phyloP scores from a whole-genome alignment of 495 filamentous ascomycete genomes.

The Xylaria sp. region DNA sequence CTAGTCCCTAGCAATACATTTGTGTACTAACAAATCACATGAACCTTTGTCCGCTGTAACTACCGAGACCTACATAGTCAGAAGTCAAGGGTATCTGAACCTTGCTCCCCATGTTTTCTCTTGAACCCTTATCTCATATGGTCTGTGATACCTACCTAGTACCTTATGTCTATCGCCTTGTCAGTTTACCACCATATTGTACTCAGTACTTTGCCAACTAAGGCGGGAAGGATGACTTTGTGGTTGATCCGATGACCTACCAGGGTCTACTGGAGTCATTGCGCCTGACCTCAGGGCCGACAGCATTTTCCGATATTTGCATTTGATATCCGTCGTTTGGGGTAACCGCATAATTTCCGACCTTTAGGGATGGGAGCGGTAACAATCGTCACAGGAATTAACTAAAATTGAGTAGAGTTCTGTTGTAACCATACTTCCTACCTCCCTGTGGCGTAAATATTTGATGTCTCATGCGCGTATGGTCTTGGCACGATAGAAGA shows the following conservation, averaged over 20 bases:
- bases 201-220: not conserved
- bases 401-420: not conserved
- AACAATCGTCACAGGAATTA: not conserved
- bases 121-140: slow-evolving; percentile 8
- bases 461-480: slow-evolving; percentile 18
- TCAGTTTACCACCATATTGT: not conserved
- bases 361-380: not conserved
- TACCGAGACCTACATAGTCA: slow-evolving; percentile 6
- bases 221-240: not conserved
- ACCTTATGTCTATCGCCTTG: not conserved
- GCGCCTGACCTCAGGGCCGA: not conserved
- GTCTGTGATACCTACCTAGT: not conserved
- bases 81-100: not conserved
- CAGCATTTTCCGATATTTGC: slow-evolving; percentile 15
- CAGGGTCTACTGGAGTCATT: not conserved
- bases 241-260: slow-evolving; percentile 3
- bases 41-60: not conserved
- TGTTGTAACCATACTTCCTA: slow-evolving; percentile 11
- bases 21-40: not conserved
- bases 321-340: slow-evolving; percentile 13
- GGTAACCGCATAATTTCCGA: slow-evolving; percentile 22
- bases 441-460: slow-evolving; percentile 15
- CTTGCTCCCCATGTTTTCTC: not conserved
- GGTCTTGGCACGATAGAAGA: slow-evolving; percentile 20
- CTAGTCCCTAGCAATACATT: not conserved